Percentiles rank a stretch among this genome's conserved stretches.
These are phyloP conservation scores for Salix suchowensis DNA, from an alignment of 345 rosid species.

Conservation along the genomic window DNA sequence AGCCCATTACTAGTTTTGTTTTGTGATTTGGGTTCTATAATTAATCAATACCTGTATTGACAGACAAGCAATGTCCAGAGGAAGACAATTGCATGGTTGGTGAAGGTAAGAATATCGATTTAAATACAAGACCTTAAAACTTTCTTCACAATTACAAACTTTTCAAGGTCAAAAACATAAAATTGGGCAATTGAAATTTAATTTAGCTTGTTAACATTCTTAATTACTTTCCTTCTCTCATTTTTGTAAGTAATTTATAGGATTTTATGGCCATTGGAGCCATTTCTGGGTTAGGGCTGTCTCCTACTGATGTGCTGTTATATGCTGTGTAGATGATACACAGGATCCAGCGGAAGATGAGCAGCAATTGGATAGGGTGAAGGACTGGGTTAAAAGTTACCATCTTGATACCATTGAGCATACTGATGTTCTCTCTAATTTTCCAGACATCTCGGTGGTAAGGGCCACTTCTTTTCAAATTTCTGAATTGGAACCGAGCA, in stretches of 20 bases:
- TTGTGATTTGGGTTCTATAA: conserved; percentile 2
- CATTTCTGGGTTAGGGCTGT: not conserved
- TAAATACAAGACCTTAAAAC: not conserved
- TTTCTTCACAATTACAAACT: not conserved
- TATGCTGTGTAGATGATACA: conserved; percentile 51
- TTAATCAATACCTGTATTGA: conserved; percentile 20
- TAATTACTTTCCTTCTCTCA: not conserved
- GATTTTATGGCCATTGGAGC: not conserved
- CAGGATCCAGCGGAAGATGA: conserved; percentile 85
- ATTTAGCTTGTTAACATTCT: not conserved
- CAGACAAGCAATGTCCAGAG: conserved; percentile 55
- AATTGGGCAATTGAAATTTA: not conserved
- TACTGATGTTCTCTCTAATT: conserved; percentile 70
- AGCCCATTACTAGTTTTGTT: not conserved
- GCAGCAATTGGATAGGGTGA: conserved; percentile 69
- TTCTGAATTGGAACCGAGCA: not conserved
- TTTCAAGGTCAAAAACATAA: not conserved
- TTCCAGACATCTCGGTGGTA: conserved; percentile 83
- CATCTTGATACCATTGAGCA: conserved; percentile 55
- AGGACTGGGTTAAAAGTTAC: conserved; percentile 61
- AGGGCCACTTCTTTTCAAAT: not conserved
- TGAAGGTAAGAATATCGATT: conserved; percentile 49
- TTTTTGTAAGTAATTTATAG: not conserved
- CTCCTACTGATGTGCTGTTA: conserved; percentile 1
- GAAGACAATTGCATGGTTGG: conserved; percentile 50